These are phyloP conservation scores for Ophiostoma quercus DNA, from an alignment of 2,329 filamentous ascomycete genomes.

Conservation along the genomic window DNA sequence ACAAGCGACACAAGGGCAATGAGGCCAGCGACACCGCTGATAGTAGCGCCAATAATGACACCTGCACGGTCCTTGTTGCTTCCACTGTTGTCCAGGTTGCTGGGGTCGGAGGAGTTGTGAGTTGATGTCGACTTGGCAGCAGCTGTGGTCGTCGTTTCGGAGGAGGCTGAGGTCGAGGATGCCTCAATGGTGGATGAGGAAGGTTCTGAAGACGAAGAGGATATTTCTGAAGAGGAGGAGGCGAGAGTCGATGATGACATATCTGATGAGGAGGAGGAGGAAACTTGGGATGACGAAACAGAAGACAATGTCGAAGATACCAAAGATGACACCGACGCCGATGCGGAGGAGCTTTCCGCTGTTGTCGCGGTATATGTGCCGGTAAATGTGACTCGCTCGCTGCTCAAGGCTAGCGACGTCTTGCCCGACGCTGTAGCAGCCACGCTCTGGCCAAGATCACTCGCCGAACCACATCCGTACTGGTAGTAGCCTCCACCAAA, in stretches of 20 bases:
- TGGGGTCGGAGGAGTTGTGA: slow-evolving; percentile 26
- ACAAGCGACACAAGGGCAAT: slow-evolving; percentile 40
- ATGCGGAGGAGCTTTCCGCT: neutral
- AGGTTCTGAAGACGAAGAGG: neutral
- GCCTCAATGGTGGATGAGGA: slow-evolving; percentile 17
- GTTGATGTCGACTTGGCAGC: slow-evolving; percentile 16
- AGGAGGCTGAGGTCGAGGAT: slow-evolving; percentile 19
- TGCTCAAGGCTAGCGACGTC: slow-evolving; percentile 36
- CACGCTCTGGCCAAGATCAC: slow-evolving; percentile 46
- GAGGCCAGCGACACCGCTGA: slow-evolving; percentile 48
- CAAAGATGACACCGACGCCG: neutral
- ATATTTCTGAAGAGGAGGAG: slow-evolving; percentile 22
- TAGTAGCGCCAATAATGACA: slow-evolving; percentile 50
- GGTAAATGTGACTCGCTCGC: slow-evolving; percentile 40
- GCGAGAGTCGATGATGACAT: slow-evolving; percentile 20
- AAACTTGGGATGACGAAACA: slow-evolving; percentile 17
- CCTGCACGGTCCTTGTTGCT: slow-evolving; percentile 36
- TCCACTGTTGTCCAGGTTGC: slow-evolving; percentile 26
- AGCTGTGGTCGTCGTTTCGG: slow-evolving; percentile 22
- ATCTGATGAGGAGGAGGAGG: slow-evolving; percentile 11
- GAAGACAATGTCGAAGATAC: slow-evolving; percentile 21
- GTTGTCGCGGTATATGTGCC: slow-evolving; percentile 33
- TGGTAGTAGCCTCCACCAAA: slow-evolving; percentile 53
- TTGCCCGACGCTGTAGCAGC: slow-evolving; percentile 43
- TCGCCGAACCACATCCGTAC: slow-evolving; percentile 51